Percentiles rank a stretch among this genome's conserved stretches.
Conservation (phyloP, 805 yeast species). For the Lachancea quebecensis region DNA sequence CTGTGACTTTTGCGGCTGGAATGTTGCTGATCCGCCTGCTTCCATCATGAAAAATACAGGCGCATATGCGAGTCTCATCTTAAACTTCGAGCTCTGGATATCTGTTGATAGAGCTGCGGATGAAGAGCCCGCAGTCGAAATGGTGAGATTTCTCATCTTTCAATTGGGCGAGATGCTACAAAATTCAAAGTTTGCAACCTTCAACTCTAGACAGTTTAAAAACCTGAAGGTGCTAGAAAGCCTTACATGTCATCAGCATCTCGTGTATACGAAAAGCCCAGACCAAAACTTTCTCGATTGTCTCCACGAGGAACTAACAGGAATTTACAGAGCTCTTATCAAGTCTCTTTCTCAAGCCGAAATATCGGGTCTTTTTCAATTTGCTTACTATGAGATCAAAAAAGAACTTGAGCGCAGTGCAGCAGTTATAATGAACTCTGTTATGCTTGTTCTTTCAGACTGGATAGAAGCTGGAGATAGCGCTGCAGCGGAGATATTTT, state of each 20-base stretch:
- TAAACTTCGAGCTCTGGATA: constrained; percentile 58
- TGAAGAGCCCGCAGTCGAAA: constrained; percentile 28
- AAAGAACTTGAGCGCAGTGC: constrained; percentile 10
- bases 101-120: background rate
- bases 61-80: constrained; percentile 52
- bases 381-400: constrained; percentile 42
- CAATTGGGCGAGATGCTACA: constrained; percentile 53
- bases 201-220: constrained; percentile 47
- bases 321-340: constrained; percentile 29
- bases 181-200: constrained; percentile 43
- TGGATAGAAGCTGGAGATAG: constrained; percentile 25
- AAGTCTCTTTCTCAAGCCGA: background rate
- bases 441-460: constrained; percentile 30
- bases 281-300: constrained; percentile 36
- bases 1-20: constrained; percentile 50
- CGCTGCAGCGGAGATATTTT: background rate
- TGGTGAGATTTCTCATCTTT: constrained; percentile 46
- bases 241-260: constrained; percentile 23
- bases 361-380: constrained; percentile 41
- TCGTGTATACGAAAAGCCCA: constrained; percentile 33
- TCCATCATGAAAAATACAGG: constrained; percentile 50
- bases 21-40: constrained; percentile 42
- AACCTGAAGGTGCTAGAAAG: constrained; percentile 43
- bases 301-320: constrained; percentile 22
- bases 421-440: constrained; percentile 17